Evolutionary conservation across 192 early-diverging fungal genomes (phyloP).

Genomic region (Coemansia sp.): DNA sequence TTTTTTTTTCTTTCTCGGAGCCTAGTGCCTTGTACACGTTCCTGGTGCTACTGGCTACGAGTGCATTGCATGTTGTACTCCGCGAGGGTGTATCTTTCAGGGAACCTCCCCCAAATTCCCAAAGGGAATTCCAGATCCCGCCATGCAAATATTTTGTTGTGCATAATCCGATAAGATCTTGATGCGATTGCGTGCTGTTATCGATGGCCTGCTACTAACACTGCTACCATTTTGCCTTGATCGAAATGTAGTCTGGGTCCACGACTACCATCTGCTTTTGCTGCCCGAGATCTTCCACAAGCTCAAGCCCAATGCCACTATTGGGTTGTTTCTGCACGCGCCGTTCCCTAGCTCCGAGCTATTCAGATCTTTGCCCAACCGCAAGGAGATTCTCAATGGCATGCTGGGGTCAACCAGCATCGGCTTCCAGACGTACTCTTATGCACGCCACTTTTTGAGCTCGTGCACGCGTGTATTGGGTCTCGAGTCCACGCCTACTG

Average conservation of each 20-base stretch:
- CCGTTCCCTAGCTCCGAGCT: constrained; percentile 96
- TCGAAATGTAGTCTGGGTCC: constrained; percentile 65
- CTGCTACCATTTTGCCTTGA: not conserved
- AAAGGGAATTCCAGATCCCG: not conserved
- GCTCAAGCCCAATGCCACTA: constrained; percentile 72
- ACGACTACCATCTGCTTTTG: constrained; percentile 95
- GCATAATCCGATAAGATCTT: not conserved
- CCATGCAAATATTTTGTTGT: not conserved
- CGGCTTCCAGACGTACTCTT: constrained; percentile 97
- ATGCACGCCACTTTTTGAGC: constrained; percentile 90
- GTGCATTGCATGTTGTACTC: not conserved
- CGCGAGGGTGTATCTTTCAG: not conserved
- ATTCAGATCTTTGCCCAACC: constrained; percentile 82
- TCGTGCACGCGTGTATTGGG: constrained; percentile 93
- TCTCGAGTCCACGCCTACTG: constrained; percentile 85
- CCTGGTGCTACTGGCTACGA: not conserved
- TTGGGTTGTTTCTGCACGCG: constrained; percentile 94
- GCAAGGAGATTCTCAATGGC: constrained; percentile 80
- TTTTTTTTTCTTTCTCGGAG: too few species aligned
- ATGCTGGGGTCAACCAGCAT: constrained; percentile 91
- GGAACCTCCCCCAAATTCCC: not conserved
- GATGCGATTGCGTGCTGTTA: not conserved
- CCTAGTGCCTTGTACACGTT: not conserved
- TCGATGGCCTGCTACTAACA: not conserved
- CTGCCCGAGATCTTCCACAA: constrained; percentile 84